phyloP scores from a whole-genome alignment of 441 rosid genomes.

The Euphorbia schlechtendalii region DNA sequence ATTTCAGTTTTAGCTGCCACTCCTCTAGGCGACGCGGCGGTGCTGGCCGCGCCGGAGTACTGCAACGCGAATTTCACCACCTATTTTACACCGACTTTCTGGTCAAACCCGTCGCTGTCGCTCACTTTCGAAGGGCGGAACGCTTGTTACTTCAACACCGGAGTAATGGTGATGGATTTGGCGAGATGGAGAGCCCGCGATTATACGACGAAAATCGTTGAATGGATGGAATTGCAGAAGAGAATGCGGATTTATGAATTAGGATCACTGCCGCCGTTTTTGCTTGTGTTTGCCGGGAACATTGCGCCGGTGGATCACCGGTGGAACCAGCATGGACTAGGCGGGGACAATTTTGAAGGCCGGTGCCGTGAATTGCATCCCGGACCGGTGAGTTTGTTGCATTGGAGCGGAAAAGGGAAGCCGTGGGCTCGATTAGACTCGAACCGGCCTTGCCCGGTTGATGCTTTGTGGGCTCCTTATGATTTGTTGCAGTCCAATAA shows the following conservation, averaged over 20 bases:
- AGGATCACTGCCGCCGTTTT: conserved; percentile 84
- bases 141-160: conserved; percentile 87
- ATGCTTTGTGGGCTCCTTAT: conserved; percentile 90
- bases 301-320: conserved; percentile 73
- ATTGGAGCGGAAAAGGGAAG: conserved; percentile 99
- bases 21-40: conserved; percentile 44
- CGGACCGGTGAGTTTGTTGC: conserved; percentile 84
- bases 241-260: conserved; percentile 78
- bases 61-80: conserved; percentile 91
- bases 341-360: conserved; percentile 82
- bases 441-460: conserved; percentile 81
- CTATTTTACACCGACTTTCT: conserved; percentile 70
- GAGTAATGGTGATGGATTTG: conserved; percentile 93
- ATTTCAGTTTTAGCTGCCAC: conserved; percentile 64
- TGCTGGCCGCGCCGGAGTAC: conserved; percentile 87
- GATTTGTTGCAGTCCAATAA: conserved; percentile 50
- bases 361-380: conserved; percentile 79
- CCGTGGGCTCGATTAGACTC: conserved; percentile 91
- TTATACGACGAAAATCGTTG: conserved; percentile 73
- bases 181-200: conserved; percentile 73
- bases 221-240: conserved; percentile 92
- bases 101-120: conserved; percentile 81
- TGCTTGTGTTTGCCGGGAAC: conserved; percentile 70
- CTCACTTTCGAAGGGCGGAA: conserved; percentile 55
- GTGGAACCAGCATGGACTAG: conserved; percentile 95